These are phyloP conservation scores for Calocera cornea DNA, from an alignment of 768 basidiomycete species.

Conservation along the genomic window DNA sequence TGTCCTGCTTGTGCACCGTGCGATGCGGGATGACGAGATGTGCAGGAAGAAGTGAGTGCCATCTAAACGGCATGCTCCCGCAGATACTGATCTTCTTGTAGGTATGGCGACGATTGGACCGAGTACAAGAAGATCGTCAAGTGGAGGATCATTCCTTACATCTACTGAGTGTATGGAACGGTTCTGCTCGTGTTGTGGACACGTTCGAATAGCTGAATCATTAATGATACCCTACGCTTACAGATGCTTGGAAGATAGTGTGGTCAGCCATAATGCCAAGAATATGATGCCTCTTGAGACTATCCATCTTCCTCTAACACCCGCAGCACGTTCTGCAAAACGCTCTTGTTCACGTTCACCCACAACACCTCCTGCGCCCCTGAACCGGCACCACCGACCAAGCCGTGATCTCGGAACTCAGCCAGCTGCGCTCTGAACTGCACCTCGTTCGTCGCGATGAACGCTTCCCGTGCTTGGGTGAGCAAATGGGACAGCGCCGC, in stretches of 20 bases:
- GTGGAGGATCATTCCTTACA: slow-evolving; percentile 71
- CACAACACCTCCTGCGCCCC: neutral
- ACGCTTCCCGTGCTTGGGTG: slow-evolving; percentile 59
- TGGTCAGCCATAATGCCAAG: neutral
- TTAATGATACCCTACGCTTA: slow-evolving; percentile 3
- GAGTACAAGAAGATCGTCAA: slow-evolving; percentile 78
- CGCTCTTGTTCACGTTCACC: slow-evolving; percentile 4
- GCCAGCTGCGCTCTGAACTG: slow-evolving; percentile 67
- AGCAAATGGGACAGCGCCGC: slow-evolving; percentile 57
- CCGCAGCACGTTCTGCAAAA: neutral
- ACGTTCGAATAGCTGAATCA: neutral
- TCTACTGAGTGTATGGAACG: slow-evolving; percentile 37
- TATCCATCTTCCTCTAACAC: neutral
- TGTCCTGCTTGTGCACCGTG: slow-evolving; percentile 79
- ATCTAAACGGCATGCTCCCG: neutral
- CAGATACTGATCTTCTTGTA: slow-evolving; percentile 20
- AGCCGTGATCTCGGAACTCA: slow-evolving; percentile 82
- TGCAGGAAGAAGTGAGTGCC: slow-evolving; percentile 69
- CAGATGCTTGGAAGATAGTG: neutral
- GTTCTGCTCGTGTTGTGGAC: slow-evolving; percentile 13
- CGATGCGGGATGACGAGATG: slow-evolving; percentile 79
- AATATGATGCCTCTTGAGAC: neutral
- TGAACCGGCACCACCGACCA: slow-evolving; percentile 42
- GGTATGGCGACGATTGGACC: slow-evolving; percentile 90
- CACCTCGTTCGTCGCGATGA: slow-evolving; percentile 80